Conservation (phyloP, 805 yeast species). For the Nematodospora valgi region DNA sequence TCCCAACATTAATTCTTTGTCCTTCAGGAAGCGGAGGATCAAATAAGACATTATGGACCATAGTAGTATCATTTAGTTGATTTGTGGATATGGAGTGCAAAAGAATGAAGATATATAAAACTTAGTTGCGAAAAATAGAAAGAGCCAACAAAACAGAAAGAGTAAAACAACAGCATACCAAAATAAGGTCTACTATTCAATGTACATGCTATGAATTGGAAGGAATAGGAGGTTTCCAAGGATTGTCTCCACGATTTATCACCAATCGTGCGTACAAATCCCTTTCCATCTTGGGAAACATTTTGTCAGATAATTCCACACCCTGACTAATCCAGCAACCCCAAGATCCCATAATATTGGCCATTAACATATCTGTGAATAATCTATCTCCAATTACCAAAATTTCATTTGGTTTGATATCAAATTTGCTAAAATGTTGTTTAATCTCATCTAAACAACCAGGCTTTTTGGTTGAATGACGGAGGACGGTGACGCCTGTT, state of each 20-base stretch:
- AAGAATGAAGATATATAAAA: background rate
- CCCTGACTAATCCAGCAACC: conserved; percentile 85
- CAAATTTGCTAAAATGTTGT: conserved; percentile 52
- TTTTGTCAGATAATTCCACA: conserved; percentile 51
- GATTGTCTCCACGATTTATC: conserved; percentile 14
- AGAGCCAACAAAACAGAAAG: background rate
- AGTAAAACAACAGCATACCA: conserved; percentile 1
- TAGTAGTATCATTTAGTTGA: background rate
- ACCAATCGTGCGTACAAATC: conserved; percentile 22
- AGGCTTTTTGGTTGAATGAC: conserved; percentile 77
- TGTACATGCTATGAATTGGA: background rate
- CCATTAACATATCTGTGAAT: conserved; percentile 90
- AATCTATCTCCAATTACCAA: conserved; percentile 89
- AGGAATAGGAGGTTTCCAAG: conserved; percentile 20
- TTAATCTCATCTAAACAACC: conserved; percentile 72
- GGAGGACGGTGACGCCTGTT: conserved; percentile 66
- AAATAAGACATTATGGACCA: conserved; percentile 16
- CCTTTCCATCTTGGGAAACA: conserved; percentile 55
- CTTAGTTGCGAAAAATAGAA: background rate
- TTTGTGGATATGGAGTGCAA: no score
- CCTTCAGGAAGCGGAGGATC: conserved; percentile 14
- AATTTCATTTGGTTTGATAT: conserved; percentile 55
- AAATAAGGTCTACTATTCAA: background rate
- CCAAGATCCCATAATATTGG: conserved; percentile 85
- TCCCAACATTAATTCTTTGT: conserved; percentile 12